These are phyloP conservation scores for Geoglossum cookeanum DNA, from an alignment of 2,329 filamentous ascomycete genomes.

Conservation along the genomic window DNA sequence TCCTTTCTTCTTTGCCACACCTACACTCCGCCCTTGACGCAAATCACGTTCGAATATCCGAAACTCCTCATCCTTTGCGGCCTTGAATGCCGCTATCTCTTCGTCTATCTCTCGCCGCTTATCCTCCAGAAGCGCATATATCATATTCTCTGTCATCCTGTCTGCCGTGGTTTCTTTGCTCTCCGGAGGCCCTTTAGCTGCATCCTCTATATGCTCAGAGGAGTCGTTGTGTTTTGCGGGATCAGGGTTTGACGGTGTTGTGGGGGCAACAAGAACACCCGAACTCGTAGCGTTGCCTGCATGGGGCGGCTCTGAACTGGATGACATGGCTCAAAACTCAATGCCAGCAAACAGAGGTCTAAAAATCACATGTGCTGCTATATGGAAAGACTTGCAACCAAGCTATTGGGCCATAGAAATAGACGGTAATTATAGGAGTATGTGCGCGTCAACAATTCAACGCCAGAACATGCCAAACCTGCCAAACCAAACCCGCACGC, in stretches of 20 bases:
- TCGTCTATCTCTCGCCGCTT: slow-evolving; percentile 4
- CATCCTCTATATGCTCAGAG: background rate
- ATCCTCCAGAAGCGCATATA: background rate
- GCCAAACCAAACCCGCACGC: too few relatives aligned
- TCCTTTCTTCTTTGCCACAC: background rate
- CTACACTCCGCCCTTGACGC: background rate
- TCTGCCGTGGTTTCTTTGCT: background rate
- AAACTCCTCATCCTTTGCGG: slow-evolving; percentile 3
- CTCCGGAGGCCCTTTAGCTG: background rate
- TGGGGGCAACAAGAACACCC: background rate
- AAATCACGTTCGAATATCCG: slow-evolving; percentile 1
- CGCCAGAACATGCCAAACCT: too few relatives aligned
- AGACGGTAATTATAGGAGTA: too few relatives aligned
- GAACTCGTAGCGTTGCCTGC: background rate
- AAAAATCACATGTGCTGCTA: too few relatives aligned
- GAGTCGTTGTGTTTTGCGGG: background rate
- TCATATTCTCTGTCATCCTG: background rate
- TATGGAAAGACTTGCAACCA: too few relatives aligned
- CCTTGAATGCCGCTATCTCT: slow-evolving; percentile 4
- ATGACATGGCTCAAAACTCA: background rate
- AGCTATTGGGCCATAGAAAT: too few relatives aligned
- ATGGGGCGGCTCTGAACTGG: background rate
- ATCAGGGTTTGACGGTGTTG: background rate
- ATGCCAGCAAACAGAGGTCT: background rate
- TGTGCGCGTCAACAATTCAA: too few relatives aligned